Conservation (phyloP, 257 asterid species). For the Scutellaria barbata region DNA sequence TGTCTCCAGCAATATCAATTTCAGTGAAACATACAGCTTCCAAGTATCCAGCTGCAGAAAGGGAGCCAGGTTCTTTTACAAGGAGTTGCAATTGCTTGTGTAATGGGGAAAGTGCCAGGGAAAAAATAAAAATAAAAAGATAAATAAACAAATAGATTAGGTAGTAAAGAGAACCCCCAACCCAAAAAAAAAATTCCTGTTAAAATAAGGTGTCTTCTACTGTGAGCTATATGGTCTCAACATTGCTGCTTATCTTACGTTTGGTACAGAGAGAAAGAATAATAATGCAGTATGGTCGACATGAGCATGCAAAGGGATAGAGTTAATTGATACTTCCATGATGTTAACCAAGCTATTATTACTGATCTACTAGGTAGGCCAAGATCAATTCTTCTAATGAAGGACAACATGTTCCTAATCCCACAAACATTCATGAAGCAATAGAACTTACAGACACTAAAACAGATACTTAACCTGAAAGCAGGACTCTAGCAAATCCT, state of each 20-base stretch:
- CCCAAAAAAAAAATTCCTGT: not conserved
- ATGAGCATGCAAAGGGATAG: not conserved
- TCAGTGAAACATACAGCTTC: slow-evolving; percentile 74
- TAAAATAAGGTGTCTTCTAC: slow-evolving; percentile 1
- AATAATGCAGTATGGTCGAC: not conserved
- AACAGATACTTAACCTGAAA: slow-evolving; percentile 63
- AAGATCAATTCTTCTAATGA: not conserved
- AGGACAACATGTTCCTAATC: not conserved
- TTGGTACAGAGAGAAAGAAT: not conserved
- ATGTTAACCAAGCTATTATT: not conserved
- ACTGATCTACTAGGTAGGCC: not conserved
- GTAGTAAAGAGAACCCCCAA: not conserved
- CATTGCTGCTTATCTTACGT: not conserved
- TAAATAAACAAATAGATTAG: not conserved
- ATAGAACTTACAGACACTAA: slow-evolving; percentile 24
- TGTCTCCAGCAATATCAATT: slow-evolving; percentile 77
- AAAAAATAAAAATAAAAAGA: not conserved
- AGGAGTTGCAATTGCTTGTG: not conserved
- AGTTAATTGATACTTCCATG: too few relatives aligned
- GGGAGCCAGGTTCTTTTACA: slow-evolving; percentile 19
- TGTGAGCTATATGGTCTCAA: not conserved
- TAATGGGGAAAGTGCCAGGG: slow-evolving; percentile 2
- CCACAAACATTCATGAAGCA: slow-evolving; percentile 16
- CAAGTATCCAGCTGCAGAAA: slow-evolving; percentile 57
- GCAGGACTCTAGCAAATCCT: slow-evolving; percentile 75